Conservation (phyloP, 2,329 filamentous ascomycete genomes). For the Talaromyces sp. region DNA sequence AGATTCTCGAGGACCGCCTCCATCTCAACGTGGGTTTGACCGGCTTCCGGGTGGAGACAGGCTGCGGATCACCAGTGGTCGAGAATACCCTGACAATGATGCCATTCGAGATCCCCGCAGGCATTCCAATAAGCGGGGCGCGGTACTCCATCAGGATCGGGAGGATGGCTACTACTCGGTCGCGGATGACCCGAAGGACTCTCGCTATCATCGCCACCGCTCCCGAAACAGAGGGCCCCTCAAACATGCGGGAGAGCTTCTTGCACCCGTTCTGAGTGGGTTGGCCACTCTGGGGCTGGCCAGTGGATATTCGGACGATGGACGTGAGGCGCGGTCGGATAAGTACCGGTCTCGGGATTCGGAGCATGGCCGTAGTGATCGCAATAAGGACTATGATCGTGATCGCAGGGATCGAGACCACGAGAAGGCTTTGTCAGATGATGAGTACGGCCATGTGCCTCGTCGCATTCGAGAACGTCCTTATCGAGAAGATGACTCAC, state of each 20-base stretch:
- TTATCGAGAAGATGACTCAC: conserved; percentile 11
- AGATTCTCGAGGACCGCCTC: conserved; percentile 31
- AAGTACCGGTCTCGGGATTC: conserved; percentile 20
- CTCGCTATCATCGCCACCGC: conserved; percentile 23
- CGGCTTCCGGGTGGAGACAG: conserved; percentile 26
- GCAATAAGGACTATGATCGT: not conserved
- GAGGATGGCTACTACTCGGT: conserved; percentile 39
- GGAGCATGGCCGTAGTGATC: conserved; percentile 15
- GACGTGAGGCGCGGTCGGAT: conserved; percentile 20
- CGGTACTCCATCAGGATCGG: conserved; percentile 44
- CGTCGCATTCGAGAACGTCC: conserved; percentile 18
- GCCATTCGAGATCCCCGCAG: conserved; percentile 31
- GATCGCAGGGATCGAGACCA: conserved; percentile 7
- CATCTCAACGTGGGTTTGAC: conserved; percentile 32
- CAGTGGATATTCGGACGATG: conserved; percentile 29
- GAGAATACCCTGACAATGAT: conserved; percentile 21
- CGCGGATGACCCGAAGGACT: conserved; percentile 38
- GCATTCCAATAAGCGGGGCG: conserved; percentile 36
- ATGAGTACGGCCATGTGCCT: conserved; percentile 15
- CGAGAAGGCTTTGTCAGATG: conserved; percentile 13
- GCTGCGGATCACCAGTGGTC: conserved; percentile 18
- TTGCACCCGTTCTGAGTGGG: conserved; percentile 18
- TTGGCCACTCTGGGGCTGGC: conserved; percentile 32
- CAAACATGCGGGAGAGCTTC: conserved; percentile 11
- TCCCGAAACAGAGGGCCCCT: conserved; percentile 12